These are phyloP conservation scores for Trichosanthes cucumerina DNA, from an alignment of 306 rosid species.

Conservation along the genomic window DNA sequence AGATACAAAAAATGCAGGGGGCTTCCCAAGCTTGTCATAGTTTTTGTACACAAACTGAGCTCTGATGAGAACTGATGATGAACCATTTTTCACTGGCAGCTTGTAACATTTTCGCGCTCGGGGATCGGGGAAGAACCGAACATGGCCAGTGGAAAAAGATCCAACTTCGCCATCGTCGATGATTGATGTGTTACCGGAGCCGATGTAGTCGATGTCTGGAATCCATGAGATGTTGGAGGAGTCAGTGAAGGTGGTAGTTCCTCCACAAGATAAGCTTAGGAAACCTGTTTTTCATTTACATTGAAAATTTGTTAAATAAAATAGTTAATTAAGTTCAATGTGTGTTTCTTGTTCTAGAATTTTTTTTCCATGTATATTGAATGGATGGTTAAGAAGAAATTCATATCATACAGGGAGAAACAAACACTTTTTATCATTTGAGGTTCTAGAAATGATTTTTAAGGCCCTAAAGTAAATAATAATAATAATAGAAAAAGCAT, in stretches of 20 bases:
- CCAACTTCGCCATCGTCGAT: slow-evolving; percentile 23
- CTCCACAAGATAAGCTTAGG: slow-evolving; percentile 88
- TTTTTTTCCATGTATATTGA: background rate
- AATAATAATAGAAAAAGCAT: too few relatives aligned
- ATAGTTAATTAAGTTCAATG: background rate
- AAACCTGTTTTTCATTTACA: slow-evolving; percentile 40
- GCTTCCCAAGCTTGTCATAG: slow-evolving; percentile 60
- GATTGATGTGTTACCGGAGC: slow-evolving; percentile 40
- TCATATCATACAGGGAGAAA: too few relatives aligned
- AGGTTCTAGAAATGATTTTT: background rate
- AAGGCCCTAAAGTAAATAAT: too few relatives aligned
- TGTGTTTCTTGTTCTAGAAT: background rate
- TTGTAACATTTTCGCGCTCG: slow-evolving; percentile 41
- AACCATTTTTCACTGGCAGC: slow-evolving; percentile 37
- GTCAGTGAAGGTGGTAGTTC: slow-evolving; percentile 46
- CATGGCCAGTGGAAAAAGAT: slow-evolving; percentile 26
- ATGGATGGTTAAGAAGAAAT: background rate
- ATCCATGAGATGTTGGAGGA: slow-evolving; percentile 55
- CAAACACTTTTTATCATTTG: background rate
- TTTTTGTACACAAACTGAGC: slow-evolving; percentile 61
- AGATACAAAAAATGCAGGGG: slow-evolving; percentile 70
- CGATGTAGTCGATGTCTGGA: slow-evolving; percentile 51
- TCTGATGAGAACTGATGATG: slow-evolving; percentile 62
- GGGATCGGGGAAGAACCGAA: slow-evolving; percentile 45
- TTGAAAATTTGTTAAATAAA: background rate